A percentile compares a stretch with the other conserved stretches of the same genome.
Evolutionary conservation across 441 rosid genomes (phyloP).

Genomic region (Populus hybrid): DNA sequence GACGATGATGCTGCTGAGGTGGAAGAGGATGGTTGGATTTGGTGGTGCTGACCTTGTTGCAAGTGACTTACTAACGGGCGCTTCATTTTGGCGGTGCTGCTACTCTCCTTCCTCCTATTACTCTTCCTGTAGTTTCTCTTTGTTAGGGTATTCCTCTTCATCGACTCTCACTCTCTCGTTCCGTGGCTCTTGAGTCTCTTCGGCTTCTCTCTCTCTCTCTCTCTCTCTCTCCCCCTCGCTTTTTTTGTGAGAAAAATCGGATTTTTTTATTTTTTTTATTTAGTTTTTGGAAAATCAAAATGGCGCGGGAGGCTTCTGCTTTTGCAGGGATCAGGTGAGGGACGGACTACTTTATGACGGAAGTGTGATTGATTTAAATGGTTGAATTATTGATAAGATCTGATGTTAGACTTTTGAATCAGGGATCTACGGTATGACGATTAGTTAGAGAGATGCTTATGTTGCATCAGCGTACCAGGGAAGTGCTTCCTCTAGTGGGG

Average conservation of each 20-base stretch:
- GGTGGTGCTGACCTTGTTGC: constrained; percentile 39
- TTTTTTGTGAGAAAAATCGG: not conserved
- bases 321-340: constrained; percentile 15
- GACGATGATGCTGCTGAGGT: constrained; percentile 23
- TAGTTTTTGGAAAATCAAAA: constrained; percentile 18
- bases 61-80: constrained; percentile 44
- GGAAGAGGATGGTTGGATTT: constrained; percentile 36
- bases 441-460: not conserved
- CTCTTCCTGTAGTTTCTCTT: too few relatives aligned
- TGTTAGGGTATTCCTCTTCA: too few relatives aligned
- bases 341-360: not conserved
- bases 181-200: constrained; percentile 24
- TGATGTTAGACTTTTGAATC: too few relatives aligned
- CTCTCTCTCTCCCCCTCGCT: constrained; percentile 17
- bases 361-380: too few relatives aligned
- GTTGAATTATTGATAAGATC: too few relatives aligned
- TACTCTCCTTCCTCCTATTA: constrained; percentile 12
- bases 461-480: constrained; percentile 25
- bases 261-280: not conserved
- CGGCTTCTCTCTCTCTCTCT: constrained; percentile 32
- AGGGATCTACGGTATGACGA: not conserved
- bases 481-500: constrained; percentile 9
- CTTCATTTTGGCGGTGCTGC: constrained; percentile 36
- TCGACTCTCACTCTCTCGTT: constrained; percentile 15
- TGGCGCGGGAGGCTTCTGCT: constrained; percentile 44